These are phyloP conservation scores for Coemansia sp. DNA, from an alignment of 192 early-diverging fungal genomes.

Conservation along the genomic window DNA sequence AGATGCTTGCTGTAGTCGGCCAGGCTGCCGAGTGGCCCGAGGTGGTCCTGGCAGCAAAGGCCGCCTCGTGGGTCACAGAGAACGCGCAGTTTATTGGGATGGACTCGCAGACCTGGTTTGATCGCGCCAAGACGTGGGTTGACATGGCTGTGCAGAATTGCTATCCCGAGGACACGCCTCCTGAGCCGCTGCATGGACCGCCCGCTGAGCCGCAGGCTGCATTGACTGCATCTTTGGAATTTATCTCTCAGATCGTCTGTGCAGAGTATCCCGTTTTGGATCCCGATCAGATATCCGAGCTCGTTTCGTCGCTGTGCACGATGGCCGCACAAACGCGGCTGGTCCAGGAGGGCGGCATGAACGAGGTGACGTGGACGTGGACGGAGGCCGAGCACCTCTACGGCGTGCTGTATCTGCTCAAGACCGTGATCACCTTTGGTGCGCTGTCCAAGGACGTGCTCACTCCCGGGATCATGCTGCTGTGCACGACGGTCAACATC, in stretches of 20 bases:
- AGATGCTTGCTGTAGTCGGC: slow-evolving; percentile 28
- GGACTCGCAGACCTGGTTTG: slow-evolving; percentile 25
- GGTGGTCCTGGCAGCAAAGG: slow-evolving; percentile 23
- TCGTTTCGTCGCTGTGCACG: slow-evolving; percentile 13
- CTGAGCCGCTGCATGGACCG: slow-evolving; percentile 8
- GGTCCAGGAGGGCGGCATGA: slow-evolving; percentile 10
- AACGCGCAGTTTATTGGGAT: slow-evolving; percentile 18
- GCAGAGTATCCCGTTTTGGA: slow-evolving; percentile 44
- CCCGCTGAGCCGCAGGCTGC: slow-evolving; percentile 6
- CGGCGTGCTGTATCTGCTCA: slow-evolving; percentile 35
- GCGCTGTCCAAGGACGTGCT: slow-evolving; percentile 35
- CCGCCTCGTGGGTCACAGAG: slow-evolving; percentile 33
- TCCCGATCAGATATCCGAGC: slow-evolving; percentile 11
- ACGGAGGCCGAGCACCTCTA: slow-evolving; percentile 27
- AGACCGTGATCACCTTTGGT: slow-evolving; percentile 46
- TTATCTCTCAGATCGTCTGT: slow-evolving; percentile 27
- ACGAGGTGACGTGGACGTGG: slow-evolving; percentile 44
- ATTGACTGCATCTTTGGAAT: slow-evolving; percentile 30
- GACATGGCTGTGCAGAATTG: slow-evolving; percentile 18
- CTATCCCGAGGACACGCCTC: slow-evolving; percentile 21
- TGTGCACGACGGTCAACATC: slow-evolving; percentile 43
- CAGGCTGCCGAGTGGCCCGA: slow-evolving; percentile 31
- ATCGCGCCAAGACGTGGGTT: slow-evolving; percentile 23
- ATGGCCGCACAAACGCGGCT: slow-evolving; percentile 21
- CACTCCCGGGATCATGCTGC: slow-evolving; percentile 22